phyloP scores from a whole-genome alignment of 2,329 filamentous ascomycete genomes.

The Fusarium mexicanum region DNA sequence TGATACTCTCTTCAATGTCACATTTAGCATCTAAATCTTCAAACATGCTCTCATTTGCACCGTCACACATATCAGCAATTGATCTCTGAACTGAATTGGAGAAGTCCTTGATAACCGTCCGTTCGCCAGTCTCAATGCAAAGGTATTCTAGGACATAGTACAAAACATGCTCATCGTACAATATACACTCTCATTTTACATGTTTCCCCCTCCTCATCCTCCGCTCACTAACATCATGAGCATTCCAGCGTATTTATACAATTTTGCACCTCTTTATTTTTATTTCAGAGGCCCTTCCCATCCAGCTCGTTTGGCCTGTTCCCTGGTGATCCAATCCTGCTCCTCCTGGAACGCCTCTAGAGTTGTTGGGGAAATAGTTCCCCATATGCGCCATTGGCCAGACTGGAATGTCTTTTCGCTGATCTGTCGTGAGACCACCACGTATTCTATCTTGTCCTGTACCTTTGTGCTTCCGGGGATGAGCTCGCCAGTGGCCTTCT shows the following conservation, averaged over 20 bases:
- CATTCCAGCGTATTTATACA: neutral
- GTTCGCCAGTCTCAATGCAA: constrained; percentile 38
- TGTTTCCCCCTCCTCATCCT: neutral
- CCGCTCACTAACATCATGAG: neutral
- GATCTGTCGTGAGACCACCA: constrained; percentile 66
- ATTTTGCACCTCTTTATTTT: constrained; percentile 15
- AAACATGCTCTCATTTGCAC: neutral
- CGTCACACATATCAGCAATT: neutral
- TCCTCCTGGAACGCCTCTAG: constrained; percentile 53
- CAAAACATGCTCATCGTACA: constrained; percentile 45
- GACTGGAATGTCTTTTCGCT: constrained; percentile 58
- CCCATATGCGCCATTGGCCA: constrained; percentile 71
- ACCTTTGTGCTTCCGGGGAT: constrained; percentile 60
- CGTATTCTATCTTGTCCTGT: constrained; percentile 69
- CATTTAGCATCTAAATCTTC: no score
- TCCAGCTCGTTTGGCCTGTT: constrained; percentile 48
- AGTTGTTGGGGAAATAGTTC: constrained; percentile 66
- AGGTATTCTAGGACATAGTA: constrained; percentile 41
- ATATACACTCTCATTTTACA: constrained; percentile 42
- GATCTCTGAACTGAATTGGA: constrained; percentile 27
- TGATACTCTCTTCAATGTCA: neutral
- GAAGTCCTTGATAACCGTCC: constrained; percentile 32
- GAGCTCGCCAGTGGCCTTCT: constrained; percentile 49
- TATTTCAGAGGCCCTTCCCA: constrained; percentile 41
- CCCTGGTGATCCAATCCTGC: constrained; percentile 47